These are phyloP conservation scores for Plectosphaerella plurivora DNA, from an alignment of 2,329 filamentous ascomycete genomes.

Conservation along the genomic window DNA sequence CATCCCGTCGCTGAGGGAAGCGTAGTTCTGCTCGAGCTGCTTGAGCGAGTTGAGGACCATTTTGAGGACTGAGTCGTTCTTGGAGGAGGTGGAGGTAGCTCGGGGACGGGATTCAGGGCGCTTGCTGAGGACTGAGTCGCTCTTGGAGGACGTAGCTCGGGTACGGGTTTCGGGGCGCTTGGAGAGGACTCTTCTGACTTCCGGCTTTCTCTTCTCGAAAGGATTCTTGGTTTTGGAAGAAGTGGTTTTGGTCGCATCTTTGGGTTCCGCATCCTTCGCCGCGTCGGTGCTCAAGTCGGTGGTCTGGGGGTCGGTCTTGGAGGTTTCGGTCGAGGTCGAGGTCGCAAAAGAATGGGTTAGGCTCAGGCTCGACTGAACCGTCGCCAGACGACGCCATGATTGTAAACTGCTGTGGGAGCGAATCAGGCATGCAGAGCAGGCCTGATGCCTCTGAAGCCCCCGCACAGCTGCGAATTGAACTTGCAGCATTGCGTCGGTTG, in stretches of 20 bases:
- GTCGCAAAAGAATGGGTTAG: background rate
- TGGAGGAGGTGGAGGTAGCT: no score
- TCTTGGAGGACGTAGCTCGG: no score
- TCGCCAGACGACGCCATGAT: background rate
- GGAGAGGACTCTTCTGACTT: slow-evolving; percentile 7
- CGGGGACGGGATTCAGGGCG: background rate
- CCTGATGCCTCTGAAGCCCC: slow-evolving; percentile 19
- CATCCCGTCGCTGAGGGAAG: slow-evolving; percentile 1
- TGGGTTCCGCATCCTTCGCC: background rate
- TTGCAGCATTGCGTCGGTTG: slow-evolving; percentile 25
- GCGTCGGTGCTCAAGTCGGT: background rate
- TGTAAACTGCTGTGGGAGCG: background rate
- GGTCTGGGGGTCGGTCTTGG: background rate
- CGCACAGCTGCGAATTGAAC: slow-evolving; percentile 19
- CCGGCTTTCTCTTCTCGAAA: background rate
- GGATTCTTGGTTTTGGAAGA: background rate
- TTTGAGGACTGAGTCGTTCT: background rate
- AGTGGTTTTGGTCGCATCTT: background rate
- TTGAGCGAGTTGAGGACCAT: slow-evolving; percentile 5
- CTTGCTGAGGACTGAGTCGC: background rate
- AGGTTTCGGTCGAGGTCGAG: background rate
- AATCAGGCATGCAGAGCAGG: slow-evolving; percentile 19
- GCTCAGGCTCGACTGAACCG: background rate
- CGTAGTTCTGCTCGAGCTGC: slow-evolving; percentile 6
- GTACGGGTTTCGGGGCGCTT: background rate